These are phyloP conservation scores for Barnettozyma californica DNA, from an alignment of 805 yeast genomes.

Conservation along the genomic window DNA sequence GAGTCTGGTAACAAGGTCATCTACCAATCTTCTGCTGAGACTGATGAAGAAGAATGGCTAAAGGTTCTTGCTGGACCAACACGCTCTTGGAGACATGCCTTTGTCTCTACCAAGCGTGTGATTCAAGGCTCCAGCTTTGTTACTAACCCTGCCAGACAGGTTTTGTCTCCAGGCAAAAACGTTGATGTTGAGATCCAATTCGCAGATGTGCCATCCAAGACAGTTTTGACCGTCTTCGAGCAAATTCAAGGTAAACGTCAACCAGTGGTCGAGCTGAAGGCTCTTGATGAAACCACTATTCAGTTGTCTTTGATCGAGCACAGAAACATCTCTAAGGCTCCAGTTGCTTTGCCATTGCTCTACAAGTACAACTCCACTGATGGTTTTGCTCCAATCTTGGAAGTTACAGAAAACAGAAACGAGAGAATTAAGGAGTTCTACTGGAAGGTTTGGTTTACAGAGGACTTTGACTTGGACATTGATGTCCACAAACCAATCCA, in stretches of 20 bases:
- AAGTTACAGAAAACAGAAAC: slow-evolving; percentile 86
- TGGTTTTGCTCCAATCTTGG: slow-evolving; percentile 95
- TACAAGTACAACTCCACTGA: slow-evolving; percentile 76
- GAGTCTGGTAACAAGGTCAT: slow-evolving; percentile 29
- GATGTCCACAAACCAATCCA: slow-evolving; percentile 66
- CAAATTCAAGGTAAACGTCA: slow-evolving; percentile 62
- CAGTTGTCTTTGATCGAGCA: slow-evolving; percentile 75
- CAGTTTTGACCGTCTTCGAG: slow-evolving; percentile 63
- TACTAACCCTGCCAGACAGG: slow-evolving; percentile 71
- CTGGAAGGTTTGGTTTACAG: slow-evolving; percentile 93
- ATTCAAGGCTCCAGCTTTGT: slow-evolving; percentile 83
- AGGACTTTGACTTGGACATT: slow-evolving; percentile 57
- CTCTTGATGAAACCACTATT: slow-evolving; percentile 48
- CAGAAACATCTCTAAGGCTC: slow-evolving; percentile 72
- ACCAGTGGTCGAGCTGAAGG: slow-evolving; percentile 60
- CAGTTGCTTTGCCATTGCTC: slow-evolving; percentile 71
- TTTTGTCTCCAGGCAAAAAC: slow-evolving; percentile 69
- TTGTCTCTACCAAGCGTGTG: slow-evolving; percentile 69
- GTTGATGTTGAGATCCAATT: slow-evolving; percentile 57
- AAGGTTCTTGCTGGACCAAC: slow-evolving; percentile 71
- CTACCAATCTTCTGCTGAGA: slow-evolving; percentile 35
- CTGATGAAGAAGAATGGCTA: slow-evolving; percentile 56
- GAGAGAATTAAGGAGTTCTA: slow-evolving; percentile 90
- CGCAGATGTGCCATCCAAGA: slow-evolving; percentile 46
- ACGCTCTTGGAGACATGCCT: slow-evolving; percentile 88